A percentile compares a stretch with the other conserved stretches of the same genome.
These are phyloP conservation scores for Aquilaria yunnanensis DNA, from an alignment of 345 rosid species.

Conservation along the genomic window DNA sequence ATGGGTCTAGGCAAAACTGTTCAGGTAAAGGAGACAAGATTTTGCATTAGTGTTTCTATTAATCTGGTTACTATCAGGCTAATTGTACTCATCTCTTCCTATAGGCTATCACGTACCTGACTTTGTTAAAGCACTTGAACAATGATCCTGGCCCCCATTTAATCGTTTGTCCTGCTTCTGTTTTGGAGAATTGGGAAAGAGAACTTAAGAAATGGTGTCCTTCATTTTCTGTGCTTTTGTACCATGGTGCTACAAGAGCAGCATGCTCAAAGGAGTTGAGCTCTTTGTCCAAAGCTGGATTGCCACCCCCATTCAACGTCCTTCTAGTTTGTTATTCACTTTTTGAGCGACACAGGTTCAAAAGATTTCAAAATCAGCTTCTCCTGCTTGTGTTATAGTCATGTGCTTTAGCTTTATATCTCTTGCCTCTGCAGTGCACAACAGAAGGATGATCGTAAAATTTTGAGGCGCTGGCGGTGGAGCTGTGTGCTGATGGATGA, in stretches of 20 bases:
- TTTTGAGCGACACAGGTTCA: constrained; percentile 90
- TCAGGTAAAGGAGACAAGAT: constrained; percentile 49
- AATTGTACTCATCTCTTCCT: constrained; percentile 11
- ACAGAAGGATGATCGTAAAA: constrained; percentile 96
- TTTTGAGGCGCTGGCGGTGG: constrained; percentile 90
- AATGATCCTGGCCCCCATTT: constrained; percentile 95
- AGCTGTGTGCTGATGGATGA: constrained; percentile 98
- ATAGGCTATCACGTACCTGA: constrained; percentile 89
- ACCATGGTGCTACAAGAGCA: constrained; percentile 79
- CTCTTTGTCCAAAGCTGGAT: constrained; percentile 71
- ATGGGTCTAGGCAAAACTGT: constrained; percentile 99
- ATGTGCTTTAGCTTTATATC: constrained; percentile 13
- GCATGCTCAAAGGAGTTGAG: constrained; percentile 78
- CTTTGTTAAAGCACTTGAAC: constrained; percentile 64
- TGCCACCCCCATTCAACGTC: constrained; percentile 86
- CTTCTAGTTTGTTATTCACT: constrained; percentile 94
- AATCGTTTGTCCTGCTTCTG: constrained; percentile 95
- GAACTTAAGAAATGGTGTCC: constrained; percentile 98
- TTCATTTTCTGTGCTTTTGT: constrained; percentile 79
- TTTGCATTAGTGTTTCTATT: constrained; percentile 4
- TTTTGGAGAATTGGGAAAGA: constrained; percentile 98
- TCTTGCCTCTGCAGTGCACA: constrained; percentile 53
- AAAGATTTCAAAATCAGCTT: constrained; percentile 19
- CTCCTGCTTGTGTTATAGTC: constrained; percentile 11
- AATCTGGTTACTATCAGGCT: constrained; percentile 9